These are phyloP conservation scores for Besnoitia besnoiti DNA, from an alignment of 169 alveolate species.

Conservation along the genomic window DNA sequence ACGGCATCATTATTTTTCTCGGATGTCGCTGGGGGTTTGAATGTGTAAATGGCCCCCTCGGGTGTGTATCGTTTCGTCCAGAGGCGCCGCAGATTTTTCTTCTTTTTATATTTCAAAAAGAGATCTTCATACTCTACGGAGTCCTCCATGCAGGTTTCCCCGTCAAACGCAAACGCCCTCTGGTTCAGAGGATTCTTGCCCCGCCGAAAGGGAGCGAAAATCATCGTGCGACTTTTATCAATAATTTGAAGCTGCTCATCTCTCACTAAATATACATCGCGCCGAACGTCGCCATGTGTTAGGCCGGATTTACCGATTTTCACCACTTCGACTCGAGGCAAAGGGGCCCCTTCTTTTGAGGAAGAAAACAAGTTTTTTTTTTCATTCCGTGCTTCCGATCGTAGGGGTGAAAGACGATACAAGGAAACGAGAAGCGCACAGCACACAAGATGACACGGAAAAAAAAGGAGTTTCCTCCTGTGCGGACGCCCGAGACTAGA, in stretches of 20 bases:
- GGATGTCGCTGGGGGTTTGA: neutral
- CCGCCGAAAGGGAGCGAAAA: neutral
- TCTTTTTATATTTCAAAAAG: neutral
- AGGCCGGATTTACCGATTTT: neutral
- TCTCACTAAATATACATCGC: neutral
- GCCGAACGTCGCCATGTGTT: neutral
- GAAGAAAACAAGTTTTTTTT: no score
- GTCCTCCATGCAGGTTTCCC: neutral
- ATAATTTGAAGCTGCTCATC: neutral
- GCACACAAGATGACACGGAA: no score
- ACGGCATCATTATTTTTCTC: neutral
- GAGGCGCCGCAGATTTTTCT: conserved; percentile 10
- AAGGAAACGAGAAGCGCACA: no score
- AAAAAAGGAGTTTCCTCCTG: no score
- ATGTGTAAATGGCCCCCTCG: neutral
- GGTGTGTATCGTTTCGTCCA: neutral
- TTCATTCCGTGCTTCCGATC: no score
- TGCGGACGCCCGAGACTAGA: no score
- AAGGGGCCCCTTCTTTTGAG: no score
- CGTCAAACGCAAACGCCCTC: neutral
- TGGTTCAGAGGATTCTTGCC: neutral
- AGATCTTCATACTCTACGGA: neutral
- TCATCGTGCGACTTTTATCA: neutral
- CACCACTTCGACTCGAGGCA: neutral
- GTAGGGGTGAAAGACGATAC: no score